Evolutionary conservation across 2,329 filamentous ascomycete genomes (phyloP).

Genomic region (Fusarium burgessii): DNA sequence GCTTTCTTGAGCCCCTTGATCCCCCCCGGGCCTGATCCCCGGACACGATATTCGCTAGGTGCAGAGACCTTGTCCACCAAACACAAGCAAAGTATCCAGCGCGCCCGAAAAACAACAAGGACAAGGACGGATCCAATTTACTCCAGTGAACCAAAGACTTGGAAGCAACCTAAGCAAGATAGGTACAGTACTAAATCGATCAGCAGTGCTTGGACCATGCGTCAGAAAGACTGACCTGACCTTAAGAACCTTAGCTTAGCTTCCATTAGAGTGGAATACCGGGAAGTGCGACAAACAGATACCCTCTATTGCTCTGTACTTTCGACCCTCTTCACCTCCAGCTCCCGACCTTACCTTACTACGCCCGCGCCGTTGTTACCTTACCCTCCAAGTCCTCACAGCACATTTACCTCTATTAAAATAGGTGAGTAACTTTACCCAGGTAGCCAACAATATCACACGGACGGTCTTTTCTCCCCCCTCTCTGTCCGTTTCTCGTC

Average conservation of each 20-base stretch:
- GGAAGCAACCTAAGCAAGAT: conserved; percentile 26
- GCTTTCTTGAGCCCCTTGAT: conserved; percentile 42
- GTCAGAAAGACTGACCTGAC: background rate
- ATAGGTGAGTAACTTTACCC: conserved; percentile 6
- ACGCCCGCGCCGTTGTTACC: conserved; percentile 31
- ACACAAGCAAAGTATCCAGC: conserved; percentile 29
- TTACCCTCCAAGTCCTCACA: conserved; percentile 37
- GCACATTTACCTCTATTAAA: conserved; percentile 16
- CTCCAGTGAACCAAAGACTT: conserved; percentile 40
- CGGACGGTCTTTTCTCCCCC: background rate
- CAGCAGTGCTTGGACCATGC: conserved; percentile 21
- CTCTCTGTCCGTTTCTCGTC: background rate
- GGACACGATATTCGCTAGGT: conserved; percentile 27
- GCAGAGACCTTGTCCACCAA: conserved; percentile 35
- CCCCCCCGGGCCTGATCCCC: conserved; percentile 37
- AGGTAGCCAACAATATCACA: conserved; percentile 4
- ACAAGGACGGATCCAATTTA: conserved; percentile 37
- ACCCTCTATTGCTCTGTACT: background rate
- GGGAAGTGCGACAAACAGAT: conserved; percentile 2
- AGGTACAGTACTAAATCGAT: conserved; percentile 26
- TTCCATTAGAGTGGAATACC: conserved; percentile 3
- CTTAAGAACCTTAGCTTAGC: background rate
- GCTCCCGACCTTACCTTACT: background rate
- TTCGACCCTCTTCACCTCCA: background rate
- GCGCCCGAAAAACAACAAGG: conserved; percentile 26